Base-by-base conservation (phyloP, 768 basidiomycete genomes). In the Scleroderma bovista region DNA sequence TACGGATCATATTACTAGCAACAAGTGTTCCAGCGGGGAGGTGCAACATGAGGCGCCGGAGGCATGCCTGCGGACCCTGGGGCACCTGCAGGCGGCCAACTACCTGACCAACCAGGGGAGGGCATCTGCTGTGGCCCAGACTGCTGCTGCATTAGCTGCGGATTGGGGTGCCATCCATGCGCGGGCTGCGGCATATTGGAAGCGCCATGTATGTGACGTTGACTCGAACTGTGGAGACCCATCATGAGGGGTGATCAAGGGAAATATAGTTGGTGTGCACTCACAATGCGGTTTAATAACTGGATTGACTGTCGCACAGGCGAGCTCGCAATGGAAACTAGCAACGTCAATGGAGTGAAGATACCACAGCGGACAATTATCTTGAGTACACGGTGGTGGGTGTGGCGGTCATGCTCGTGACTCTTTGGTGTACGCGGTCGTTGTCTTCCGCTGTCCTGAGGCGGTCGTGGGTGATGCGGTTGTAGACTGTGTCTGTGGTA, bases 31-130 rank as follows among this genome's bases (percentile, higher is more conserved):
- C 80, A 82, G n/a, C 53, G 43, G 3, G 62, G 53, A 49, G 75
- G 72, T 1, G 69, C 67, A 48, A 77, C 76, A 6, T 72, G 53
- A 7, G 83, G 82, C 15, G 74, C 69, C 15, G 83, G 83, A n/a
- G 84, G 80, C 8, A 78, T 75, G 4, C 67, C 69, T 33, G 71
- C 68, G 48, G 64, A 72, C 24, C 61, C 62, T 13, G 66, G 61
- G 13, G 71, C 38, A 6, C 60, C 45, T 3, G 61, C 51, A 6
- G 72, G 68, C 1, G 71, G 70, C 72, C 72, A 72, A 29, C 58
- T 55, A n/a, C 68, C 70, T 6, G 59, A 47, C 71, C 72, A 73
- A n/a, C 69, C 69, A 1, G 65, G 33, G 22, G 55, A 52, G 8
- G 50, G 43, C 4, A 44, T 10, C 3, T 48, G 66, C 6, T 20